These are phyloP conservation scores for Globomyces pollinis-pini DNA, from an alignment of 192 early-diverging fungal species.

Conservation along the genomic window DNA sequence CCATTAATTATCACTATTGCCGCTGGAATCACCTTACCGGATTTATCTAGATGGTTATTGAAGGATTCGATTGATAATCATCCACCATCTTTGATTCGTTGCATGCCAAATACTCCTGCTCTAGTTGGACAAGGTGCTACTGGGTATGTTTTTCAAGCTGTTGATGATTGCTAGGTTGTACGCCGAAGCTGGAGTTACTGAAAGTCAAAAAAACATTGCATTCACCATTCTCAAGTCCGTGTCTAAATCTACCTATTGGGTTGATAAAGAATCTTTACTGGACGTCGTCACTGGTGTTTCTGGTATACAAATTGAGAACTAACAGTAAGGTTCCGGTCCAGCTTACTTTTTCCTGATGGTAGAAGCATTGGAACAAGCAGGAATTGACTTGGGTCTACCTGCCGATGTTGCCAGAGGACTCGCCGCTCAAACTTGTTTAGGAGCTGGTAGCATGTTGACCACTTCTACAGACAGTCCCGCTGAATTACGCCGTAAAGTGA, in stretches of 20 bases:
- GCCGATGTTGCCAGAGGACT: slow-evolving; percentile 65
- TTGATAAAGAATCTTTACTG: slow-evolving; percentile 63
- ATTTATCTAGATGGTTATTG: slow-evolving; percentile 69
- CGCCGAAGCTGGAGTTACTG: slow-evolving; percentile 53
- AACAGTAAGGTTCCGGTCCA: slow-evolving; percentile 89
- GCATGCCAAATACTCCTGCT: slow-evolving; percentile 96
- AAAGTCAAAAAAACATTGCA: slow-evolving; percentile 55
- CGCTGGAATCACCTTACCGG: slow-evolving; percentile 71
- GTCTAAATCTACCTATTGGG: slow-evolving; percentile 77
- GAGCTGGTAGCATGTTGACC: slow-evolving; percentile 80
- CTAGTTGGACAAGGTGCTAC: slow-evolving; percentile 80
- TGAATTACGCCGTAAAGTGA: slow-evolving; percentile 80
- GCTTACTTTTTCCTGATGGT: slow-evolving; percentile 94
- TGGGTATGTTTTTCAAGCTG: too few species aligned
- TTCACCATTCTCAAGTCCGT: slow-evolving; percentile 65
- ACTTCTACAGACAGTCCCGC: slow-evolving; percentile 59
- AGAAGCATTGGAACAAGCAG: slow-evolving; percentile 81
- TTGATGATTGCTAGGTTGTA: too few species aligned
- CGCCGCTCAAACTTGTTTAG: slow-evolving; percentile 86
- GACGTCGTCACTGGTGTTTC: slow-evolving; percentile 86
- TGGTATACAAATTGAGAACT: slow-evolving; percentile 20
- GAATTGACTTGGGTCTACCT: slow-evolving; percentile 63
- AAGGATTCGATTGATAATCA: slow-evolving; percentile 13
- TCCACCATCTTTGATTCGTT: slow-evolving; percentile 58
- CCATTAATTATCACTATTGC: slow-evolving; percentile 79